Conservation (phyloP, 2,329 filamentous ascomycete genomes). For the Pezicula neosporulosa region DNA sequence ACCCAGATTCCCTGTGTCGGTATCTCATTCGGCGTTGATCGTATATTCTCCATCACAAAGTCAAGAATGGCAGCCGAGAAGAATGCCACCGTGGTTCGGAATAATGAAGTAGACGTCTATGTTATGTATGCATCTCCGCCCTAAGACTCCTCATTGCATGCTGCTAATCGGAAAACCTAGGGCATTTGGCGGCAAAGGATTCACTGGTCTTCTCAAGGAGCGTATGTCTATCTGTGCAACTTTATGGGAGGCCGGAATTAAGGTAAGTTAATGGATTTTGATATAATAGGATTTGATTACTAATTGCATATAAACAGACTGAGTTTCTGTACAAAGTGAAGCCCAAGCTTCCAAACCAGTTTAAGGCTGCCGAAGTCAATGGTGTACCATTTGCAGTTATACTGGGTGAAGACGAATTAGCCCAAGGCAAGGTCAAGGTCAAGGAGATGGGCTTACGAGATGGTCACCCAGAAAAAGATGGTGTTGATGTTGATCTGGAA, state of each 20-base stretch:
- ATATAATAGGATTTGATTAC: not conserved
- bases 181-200: conserved; percentile 83
- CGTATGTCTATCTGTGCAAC: conserved; percentile 75
- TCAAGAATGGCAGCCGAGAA: conserved; percentile 64
- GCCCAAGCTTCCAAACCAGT: conserved; percentile 83
- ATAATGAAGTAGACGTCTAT: conserved; percentile 82
- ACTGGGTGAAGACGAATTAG: conserved; percentile 85
- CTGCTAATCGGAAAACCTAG: too few relatives aligned
- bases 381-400: conserved; percentile 85
- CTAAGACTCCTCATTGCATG: not conserved
- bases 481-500: conserved; percentile 65
- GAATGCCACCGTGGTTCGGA: conserved; percentile 50
- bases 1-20: conserved; percentile 82
- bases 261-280: conserved; percentile 42
- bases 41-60: conserved; percentile 91
- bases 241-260: conserved; percentile 86
- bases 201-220: conserved; percentile 75
- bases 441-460: conserved; percentile 81
- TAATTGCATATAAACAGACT: conserved; percentile 42
- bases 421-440: conserved; percentile 78
- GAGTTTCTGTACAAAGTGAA: conserved; percentile 90
- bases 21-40: conserved; percentile 91
- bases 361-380: conserved; percentile 80
- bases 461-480: conserved; percentile 87
- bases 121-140: conserved; percentile 59